phyloP scores from a whole-genome alignment of 2,329 filamentous ascomycete species.

The Ophiosphaerella narmari region DNA sequence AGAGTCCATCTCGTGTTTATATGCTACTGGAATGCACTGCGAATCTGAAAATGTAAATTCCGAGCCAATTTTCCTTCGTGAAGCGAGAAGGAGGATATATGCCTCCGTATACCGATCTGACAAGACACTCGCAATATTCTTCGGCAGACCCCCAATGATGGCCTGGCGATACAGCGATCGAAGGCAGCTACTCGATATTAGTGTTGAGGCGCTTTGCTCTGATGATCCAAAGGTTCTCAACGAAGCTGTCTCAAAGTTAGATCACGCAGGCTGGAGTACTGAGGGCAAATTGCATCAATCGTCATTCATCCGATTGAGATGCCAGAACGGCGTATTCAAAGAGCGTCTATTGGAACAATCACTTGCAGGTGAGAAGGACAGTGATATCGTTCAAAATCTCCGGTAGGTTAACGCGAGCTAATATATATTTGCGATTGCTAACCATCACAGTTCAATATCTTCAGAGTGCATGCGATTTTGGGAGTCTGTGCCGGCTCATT shows the following conservation, averaged over 20 bases:
- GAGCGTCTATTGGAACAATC: constrained; percentile 40
- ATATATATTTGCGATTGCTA: background rate
- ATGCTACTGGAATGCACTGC: constrained; percentile 34
- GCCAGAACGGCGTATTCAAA: constrained; percentile 33
- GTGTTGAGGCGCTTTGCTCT: constrained; percentile 30
- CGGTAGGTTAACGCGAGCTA: constrained; percentile 21
- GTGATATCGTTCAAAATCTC: constrained; percentile 34
- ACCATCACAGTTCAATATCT: constrained; percentile 30
- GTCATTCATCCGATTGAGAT: constrained; percentile 34
- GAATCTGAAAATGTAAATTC: constrained; percentile 27
- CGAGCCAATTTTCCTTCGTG: constrained; percentile 39
- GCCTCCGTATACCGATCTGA: constrained; percentile 37
- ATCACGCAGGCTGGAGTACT: constrained; percentile 39
- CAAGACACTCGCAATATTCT: constrained; percentile 42
- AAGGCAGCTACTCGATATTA: constrained; percentile 36
- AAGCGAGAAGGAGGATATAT: constrained; percentile 36
- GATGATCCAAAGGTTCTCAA: constrained; percentile 32
- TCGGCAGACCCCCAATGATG: constrained; percentile 44
- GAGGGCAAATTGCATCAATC: constrained; percentile 31
- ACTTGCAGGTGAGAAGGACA: constrained; percentile 37
- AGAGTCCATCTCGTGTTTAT: constrained; percentile 18
- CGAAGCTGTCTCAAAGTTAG: constrained; percentile 31
- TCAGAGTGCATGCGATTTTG: constrained; percentile 32
- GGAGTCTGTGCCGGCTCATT: constrained; percentile 34
- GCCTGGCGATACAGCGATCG: constrained; percentile 39